A percentile compares a stretch with the other conserved stretches of the same genome.
phyloP scores from a whole-genome alignment of 1,284 basidiomycete genomes.

The Paramarasmius palmivorus region DNA sequence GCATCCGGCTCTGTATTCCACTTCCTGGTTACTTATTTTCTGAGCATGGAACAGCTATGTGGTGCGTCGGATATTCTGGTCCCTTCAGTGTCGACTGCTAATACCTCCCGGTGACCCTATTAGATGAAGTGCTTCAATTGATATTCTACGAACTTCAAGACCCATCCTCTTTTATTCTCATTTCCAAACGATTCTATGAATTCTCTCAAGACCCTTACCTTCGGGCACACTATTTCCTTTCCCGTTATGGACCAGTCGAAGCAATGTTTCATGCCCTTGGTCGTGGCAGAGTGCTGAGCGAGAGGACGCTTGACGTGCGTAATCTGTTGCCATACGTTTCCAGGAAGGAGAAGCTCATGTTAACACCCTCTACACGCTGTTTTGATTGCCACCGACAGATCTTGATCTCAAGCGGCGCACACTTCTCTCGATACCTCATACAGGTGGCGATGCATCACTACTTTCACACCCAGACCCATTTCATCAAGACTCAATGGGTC shows the following conservation, averaged over 20 bases:
- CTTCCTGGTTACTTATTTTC: neutral
- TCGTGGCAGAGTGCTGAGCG: slow-evolving; percentile 62
- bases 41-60: slow-evolving; percentile 60
- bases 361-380: slow-evolving; percentile 17
- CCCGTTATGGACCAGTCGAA: slow-evolving; percentile 65
- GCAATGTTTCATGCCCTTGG: slow-evolving; percentile 72
- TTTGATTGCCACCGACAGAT: slow-evolving; percentile 43
- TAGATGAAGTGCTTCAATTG: slow-evolving; percentile 72
- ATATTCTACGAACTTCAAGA: slow-evolving; percentile 70
- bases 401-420: slow-evolving; percentile 69
- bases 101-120: slow-evolving; percentile 16
- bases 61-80: slow-evolving; percentile 43
- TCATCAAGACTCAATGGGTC: slow-evolving; percentile 73
- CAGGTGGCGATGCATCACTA: slow-evolving; percentile 77
- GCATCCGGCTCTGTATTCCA: neutral
- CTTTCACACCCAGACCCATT: slow-evolving; percentile 68
- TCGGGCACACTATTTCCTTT: slow-evolving; percentile 72
- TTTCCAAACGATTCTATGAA: slow-evolving; percentile 57
- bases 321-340: slow-evolving; percentile 18
- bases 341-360: slow-evolving; percentile 16
- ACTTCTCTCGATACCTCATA: slow-evolving; percentile 72
- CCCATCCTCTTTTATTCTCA: slow-evolving; percentile 56
- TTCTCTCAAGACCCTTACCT: slow-evolving; percentile 74
- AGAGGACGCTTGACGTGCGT: slow-evolving; percentile 70
- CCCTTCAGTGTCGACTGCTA: slow-evolving; percentile 10